Percentiles rank a stretch among this genome's conserved stretches.
Evolutionary conservation across 2,329 filamentous ascomycete species (phyloP).

Genomic region (Penicillium crustosum): DNA sequence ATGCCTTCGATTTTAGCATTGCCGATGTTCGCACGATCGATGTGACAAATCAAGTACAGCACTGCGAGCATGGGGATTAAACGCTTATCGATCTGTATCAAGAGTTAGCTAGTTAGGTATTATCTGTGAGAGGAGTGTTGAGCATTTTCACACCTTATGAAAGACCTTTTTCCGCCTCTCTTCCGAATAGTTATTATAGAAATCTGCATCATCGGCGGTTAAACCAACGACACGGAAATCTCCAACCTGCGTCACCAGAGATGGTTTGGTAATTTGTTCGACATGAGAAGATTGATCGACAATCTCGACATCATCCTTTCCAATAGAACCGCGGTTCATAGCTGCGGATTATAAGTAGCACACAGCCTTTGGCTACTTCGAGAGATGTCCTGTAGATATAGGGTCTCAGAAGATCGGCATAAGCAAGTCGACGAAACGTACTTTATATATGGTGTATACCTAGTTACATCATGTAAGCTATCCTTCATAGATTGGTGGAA

Average conservation of each 20-base stretch:
- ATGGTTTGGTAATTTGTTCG: constrained; percentile 9
- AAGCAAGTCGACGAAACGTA: too few relatives aligned
- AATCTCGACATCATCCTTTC: constrained; percentile 13
- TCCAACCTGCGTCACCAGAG: background rate
- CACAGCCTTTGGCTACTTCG: background rate
- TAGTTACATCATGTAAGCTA: constrained; percentile 3
- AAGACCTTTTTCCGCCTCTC: constrained; percentile 14
- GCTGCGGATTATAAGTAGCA: background rate
- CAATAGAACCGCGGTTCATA: constrained; percentile 10
- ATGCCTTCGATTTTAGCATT: constrained; percentile 22
- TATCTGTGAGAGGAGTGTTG: background rate
- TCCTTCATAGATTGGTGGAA: background rate
- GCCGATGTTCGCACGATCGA: constrained; percentile 21
- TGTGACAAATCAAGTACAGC: constrained; percentile 17
- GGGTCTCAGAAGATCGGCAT: background rate
- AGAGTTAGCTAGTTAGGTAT: background rate
- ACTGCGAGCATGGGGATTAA: constrained; percentile 20
- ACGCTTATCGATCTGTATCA: constrained; percentile 10
- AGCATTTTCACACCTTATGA: constrained; percentile 9
- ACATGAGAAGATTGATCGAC: constrained; percentile 10
- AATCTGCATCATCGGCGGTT: constrained; percentile 14
- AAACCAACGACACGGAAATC: constrained; percentile 14
- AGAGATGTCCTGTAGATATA: background rate
- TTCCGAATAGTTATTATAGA: constrained; percentile 8
- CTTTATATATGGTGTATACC: background rate